Conservation (phyloP, 2,329 filamentous ascomycete species). For the Allantophomopsis lycopodina region DNA sequence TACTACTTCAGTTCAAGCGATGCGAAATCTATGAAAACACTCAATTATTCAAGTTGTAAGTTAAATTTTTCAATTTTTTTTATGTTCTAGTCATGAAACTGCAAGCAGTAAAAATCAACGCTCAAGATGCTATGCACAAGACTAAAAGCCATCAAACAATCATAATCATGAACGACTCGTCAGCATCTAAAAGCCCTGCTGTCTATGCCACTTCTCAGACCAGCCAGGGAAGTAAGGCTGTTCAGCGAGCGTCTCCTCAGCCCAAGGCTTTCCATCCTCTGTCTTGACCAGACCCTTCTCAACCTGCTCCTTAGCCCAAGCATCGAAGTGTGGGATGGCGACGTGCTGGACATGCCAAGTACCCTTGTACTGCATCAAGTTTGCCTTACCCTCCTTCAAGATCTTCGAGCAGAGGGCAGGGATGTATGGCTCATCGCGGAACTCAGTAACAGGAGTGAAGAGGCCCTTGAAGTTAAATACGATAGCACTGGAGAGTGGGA, state of each 20-base stretch:
- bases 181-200: conserved; percentile 39
- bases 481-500: conserved; percentile 62
- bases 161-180: no score
- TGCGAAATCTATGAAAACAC: no score
- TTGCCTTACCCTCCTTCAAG: conserved; percentile 56
- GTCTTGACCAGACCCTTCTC: conserved; percentile 41
- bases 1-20: no score
- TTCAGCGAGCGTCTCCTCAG: conserved; percentile 56
- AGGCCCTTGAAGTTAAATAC: conserved; percentile 84
- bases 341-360: conserved; percentile 70
- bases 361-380: conserved; percentile 67
- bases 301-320: conserved; percentile 53
- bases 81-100: no score
- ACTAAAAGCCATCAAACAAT: no score
- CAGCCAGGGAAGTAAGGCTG: conserved; percentile 66
- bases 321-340: conserved; percentile 47
- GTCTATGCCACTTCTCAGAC: conserved; percentile 57
- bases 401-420: conserved; percentile 57
- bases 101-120: no score
- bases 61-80: no score
- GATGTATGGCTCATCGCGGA: conserved; percentile 59
- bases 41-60: no score
- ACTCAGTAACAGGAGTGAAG: conserved; percentile 60
- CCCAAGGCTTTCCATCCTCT: conserved; percentile 33
- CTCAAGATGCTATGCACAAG: no score